Evolutionary conservation across 2,329 filamentous ascomycete genomes (phyloP).

Genomic region (Pseudogymnoascus sp.): DNA sequence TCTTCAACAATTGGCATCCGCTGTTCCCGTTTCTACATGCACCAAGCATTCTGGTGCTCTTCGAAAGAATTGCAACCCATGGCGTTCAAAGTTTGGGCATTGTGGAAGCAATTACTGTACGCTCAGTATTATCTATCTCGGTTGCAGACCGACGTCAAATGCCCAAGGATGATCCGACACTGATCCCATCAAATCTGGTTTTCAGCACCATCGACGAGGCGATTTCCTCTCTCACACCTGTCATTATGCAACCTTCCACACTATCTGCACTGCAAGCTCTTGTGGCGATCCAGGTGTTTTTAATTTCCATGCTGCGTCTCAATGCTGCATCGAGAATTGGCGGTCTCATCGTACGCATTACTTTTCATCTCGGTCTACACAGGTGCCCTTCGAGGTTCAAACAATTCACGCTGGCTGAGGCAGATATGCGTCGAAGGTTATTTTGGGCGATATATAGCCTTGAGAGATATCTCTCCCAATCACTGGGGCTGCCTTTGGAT

Average conservation of each 20-base stretch:
- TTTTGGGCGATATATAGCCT: slow-evolving; percentile 52
- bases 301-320: slow-evolving; percentile 48
- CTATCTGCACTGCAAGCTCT: slow-evolving; percentile 43
- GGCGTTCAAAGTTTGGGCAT: slow-evolving; percentile 27
- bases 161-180: slow-evolving; percentile 15
- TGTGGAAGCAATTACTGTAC: slow-evolving; percentile 37
- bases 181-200: slow-evolving; percentile 37
- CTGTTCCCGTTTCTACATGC: slow-evolving; percentile 50
- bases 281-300: slow-evolving; percentile 46
- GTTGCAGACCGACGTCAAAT: slow-evolving; percentile 45
- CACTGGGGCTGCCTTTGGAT: slow-evolving; percentile 47
- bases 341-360: slow-evolving; percentile 47
- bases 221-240: slow-evolving; percentile 41
- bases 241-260: slow-evolving; percentile 41
- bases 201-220: slow-evolving; percentile 44
- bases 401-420: slow-evolving; percentile 41
- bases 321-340: slow-evolving; percentile 51
- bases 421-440: slow-evolving; percentile 42
- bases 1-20: slow-evolving; percentile 53
- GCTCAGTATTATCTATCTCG: slow-evolving; percentile 46
- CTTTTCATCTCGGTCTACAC: slow-evolving; percentile 52
- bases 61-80: slow-evolving; percentile 36
- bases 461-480: slow-evolving; percentile 49
- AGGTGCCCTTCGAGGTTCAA: slow-evolving; percentile 47
- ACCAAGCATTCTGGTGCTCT: slow-evolving; percentile 40